phyloP scores from a whole-genome alignment of 805 yeast genomes.

The Candida ficus region DNA sequence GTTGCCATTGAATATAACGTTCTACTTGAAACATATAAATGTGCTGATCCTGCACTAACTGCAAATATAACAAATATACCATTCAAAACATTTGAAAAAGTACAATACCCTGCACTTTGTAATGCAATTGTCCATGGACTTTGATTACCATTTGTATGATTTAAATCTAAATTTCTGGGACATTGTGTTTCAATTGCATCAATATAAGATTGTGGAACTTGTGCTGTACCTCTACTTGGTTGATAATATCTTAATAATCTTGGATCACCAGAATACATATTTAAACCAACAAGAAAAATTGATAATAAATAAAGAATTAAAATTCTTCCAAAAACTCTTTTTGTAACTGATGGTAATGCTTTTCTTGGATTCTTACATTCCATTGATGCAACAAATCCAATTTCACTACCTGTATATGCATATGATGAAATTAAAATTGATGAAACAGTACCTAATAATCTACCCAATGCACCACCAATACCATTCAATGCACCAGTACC shows the following conservation, averaged over 20 bases:
- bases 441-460: conserved; percentile 54
- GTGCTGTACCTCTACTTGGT: conserved; percentile 6
- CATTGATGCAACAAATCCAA: conserved; percentile 79
- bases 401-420: conserved; percentile 79
- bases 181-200: conserved; percentile 9
- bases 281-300: conserved; percentile 63
- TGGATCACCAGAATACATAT: conserved; percentile 76
- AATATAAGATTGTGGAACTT: conserved; percentile 6
- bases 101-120: conserved; percentile 47
- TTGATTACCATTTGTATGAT: conserved; percentile 32
- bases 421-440: conserved; percentile 64
- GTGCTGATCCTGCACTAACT: conserved; percentile 48
- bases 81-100: conserved; percentile 41
- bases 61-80: conserved; percentile 51
- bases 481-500: conserved; percentile 53
- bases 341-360: conserved; percentile 73
- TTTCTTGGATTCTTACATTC: conserved; percentile 79
- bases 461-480: conserved; percentile 54
- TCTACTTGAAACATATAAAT: conserved; percentile 50
- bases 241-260: conserved; percentile 51
- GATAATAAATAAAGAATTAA: conserved; percentile 60
- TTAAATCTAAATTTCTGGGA: not conserved
- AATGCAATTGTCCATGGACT: conserved; percentile 58
- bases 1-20: conserved; percentile 50
- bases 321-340: conserved; percentile 67